Conservation (phyloP, 495 filamentous ascomycete species). For the Cladorrhinum samala region DNA sequence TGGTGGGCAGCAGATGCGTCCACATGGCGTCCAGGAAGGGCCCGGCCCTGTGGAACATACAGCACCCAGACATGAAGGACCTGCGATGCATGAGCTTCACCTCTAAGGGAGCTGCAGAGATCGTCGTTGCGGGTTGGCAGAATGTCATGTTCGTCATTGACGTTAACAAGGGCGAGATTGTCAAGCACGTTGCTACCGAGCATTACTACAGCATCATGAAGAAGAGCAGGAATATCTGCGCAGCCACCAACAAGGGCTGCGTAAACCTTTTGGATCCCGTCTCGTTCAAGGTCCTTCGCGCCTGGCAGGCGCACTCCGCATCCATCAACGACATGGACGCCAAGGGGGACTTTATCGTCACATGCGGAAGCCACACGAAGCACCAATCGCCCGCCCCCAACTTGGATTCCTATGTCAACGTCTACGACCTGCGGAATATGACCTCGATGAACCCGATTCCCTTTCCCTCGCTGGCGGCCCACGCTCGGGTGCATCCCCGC, state of each 20-base stretch:
- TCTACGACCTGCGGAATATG: conserved; percentile 87
- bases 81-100: conserved; percentile 92
- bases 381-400: conserved; percentile 47
- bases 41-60: conserved; percentile 77
- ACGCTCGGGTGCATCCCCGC: conserved; percentile 90
- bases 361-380: conserved; percentile 85
- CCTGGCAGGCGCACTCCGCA: conserved; percentile 80
- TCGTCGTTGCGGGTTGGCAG: conserved; percentile 83
- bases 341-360: conserved; percentile 82
- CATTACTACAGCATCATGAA: conserved; percentile 87
- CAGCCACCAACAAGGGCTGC: conserved; percentile 75
- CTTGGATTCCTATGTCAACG: conserved; percentile 85
- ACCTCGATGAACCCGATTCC: conserved; percentile 79
- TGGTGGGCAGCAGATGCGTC: conserved; percentile 66
- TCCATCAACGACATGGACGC: conserved; percentile 94
- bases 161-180: conserved; percentile 73
- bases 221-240: conserved; percentile 81
- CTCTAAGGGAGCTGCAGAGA: conserved; percentile 68
- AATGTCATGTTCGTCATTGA: conserved; percentile 85
- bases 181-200: conserved; percentile 65
- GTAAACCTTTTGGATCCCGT: conserved; percentile 79
- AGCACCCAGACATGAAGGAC: conserved; percentile 69
- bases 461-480: conserved; percentile 85
- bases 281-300: conserved; percentile 69
- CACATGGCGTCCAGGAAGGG: conserved; percentile 82